phyloP scores from a whole-genome alignment of 495 filamentous ascomycete species.

The Chlorociboria aeruginascens region DNA sequence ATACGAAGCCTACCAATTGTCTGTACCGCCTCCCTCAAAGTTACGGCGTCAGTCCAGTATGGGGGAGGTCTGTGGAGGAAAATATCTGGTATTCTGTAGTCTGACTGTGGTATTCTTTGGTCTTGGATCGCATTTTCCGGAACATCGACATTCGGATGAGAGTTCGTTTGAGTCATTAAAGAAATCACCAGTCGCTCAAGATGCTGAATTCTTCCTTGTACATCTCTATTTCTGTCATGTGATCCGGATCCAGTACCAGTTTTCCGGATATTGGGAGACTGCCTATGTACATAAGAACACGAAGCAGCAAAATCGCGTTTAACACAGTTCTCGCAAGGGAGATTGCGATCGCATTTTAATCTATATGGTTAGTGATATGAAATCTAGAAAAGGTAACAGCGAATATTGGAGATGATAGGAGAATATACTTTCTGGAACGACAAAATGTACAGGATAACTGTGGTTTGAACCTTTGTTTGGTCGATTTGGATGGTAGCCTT shows the following conservation, averaged over 20 bases:
- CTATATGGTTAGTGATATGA: conserved; percentile 3
- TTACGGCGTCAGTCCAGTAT: too few relatives aligned
- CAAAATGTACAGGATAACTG: conserved; percentile 16
- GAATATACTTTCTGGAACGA: conserved; percentile 11
- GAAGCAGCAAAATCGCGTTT: conserved; percentile 29
- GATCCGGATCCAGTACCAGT: neutral
- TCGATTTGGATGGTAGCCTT: conserved; percentile 4
- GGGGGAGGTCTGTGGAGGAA: too few relatives aligned
- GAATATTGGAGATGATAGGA: neutral
- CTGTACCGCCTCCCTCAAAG: conserved; percentile 9
- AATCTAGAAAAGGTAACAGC: neutral
- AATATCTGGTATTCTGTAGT: too few relatives aligned
- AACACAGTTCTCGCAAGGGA: conserved; percentile 24
- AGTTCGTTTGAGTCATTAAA: conserved; percentile 25
- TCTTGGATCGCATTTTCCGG: too few relatives aligned
- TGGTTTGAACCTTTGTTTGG: conserved; percentile 13
- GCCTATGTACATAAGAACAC: conserved; percentile 35
- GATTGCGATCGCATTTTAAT: conserved; percentile 16
- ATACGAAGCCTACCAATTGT: conserved; percentile 25
- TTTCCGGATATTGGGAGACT: conserved; percentile 3
- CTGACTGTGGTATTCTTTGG: too few relatives aligned
- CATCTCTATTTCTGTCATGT: conserved; percentile 14
- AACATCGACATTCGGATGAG: neutral
- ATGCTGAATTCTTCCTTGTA: conserved; percentile 36
- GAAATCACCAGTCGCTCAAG: conserved; percentile 40